Conservation (phyloP, 2,329 filamentous ascomycete genomes). For the Lachnellula suecica region DNA sequence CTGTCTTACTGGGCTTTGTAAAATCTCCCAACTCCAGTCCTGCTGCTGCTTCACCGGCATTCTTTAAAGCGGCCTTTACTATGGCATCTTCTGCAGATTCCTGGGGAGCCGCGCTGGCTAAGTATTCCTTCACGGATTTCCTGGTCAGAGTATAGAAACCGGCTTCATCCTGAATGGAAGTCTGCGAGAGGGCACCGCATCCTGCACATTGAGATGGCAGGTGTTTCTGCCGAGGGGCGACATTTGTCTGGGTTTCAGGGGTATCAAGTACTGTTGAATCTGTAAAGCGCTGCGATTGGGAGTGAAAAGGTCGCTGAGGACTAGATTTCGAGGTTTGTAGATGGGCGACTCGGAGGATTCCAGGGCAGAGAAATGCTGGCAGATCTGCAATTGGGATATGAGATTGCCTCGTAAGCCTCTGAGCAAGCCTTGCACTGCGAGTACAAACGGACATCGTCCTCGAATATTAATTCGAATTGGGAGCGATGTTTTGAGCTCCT, state of each 20-base stretch:
- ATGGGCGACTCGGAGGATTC: slow-evolving; percentile 24
- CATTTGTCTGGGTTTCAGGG: neutral
- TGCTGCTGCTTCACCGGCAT: slow-evolving; percentile 10
- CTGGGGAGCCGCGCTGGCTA: slow-evolving; percentile 29
- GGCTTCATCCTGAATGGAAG: slow-evolving; percentile 46
- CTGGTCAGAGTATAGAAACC: slow-evolving; percentile 56
- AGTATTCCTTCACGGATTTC: slow-evolving; percentile 50
- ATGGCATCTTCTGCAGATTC: slow-evolving; percentile 44
- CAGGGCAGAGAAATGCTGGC: slow-evolving; percentile 50
- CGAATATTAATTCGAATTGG: slow-evolving; percentile 1
- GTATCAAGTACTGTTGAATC: neutral
- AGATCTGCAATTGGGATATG: slow-evolving; percentile 35
- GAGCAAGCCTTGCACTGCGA: slow-evolving; percentile 13
- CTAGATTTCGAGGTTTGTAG: slow-evolving; percentile 1
- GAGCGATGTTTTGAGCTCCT: neutral
- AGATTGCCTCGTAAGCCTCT: slow-evolving; percentile 15
- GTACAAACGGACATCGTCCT: slow-evolving; percentile 12
- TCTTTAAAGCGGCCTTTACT: slow-evolving; percentile 36
- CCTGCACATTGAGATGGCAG: slow-evolving; percentile 61
- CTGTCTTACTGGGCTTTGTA: slow-evolving; percentile 12
- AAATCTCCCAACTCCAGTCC: slow-evolving; percentile 16
- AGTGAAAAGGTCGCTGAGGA: slow-evolving; percentile 6
- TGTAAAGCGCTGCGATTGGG: slow-evolving; percentile 8
- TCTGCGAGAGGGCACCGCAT: slow-evolving; percentile 65
- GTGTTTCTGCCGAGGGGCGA: slow-evolving; percentile 1